phyloP scores from a whole-genome alignment of 2,329 filamentous ascomycete species.

The Beauveria caledonica region DNA sequence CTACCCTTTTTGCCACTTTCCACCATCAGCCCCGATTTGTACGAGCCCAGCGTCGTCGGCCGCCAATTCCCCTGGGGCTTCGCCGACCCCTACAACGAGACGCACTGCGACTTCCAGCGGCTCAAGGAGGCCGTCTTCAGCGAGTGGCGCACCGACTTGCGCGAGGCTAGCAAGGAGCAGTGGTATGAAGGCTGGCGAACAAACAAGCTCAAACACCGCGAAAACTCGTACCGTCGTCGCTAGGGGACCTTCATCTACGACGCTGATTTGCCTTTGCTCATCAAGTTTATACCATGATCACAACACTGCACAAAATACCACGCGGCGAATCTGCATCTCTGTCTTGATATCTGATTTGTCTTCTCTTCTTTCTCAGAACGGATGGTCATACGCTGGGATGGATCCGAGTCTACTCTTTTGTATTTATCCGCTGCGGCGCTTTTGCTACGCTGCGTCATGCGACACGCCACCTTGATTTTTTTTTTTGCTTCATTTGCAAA shows the following conservation, averaged over 20 bases:
- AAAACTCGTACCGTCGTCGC: slow-evolving; percentile 30
- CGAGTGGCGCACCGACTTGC: slow-evolving; percentile 86
- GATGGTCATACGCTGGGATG: neutral
- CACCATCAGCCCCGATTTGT: slow-evolving; percentile 87
- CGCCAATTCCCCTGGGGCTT: slow-evolving; percentile 95
- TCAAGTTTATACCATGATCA: slow-evolving; percentile 7
- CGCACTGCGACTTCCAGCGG: slow-evolving; percentile 88
- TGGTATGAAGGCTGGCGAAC: slow-evolving; percentile 97
- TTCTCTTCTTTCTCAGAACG: neutral
- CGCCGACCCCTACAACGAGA: slow-evolving; percentile 81
- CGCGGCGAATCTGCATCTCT: neutral
- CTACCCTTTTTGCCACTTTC: slow-evolving; percentile 76
- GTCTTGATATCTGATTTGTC: neutral
- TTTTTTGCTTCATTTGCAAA: slow-evolving; percentile 8
- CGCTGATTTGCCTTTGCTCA: slow-evolving; percentile 9
- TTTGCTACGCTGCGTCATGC: neutral
- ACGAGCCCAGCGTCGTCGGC: slow-evolving; percentile 71
- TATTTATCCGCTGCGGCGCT: slow-evolving; percentile 2
- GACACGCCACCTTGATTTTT: neutral
- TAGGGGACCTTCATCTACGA: slow-evolving; percentile 18
- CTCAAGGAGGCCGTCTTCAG: slow-evolving; percentile 87
- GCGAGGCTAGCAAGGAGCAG: slow-evolving; percentile 80
- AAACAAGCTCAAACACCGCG: slow-evolving; percentile 51
- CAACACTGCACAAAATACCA: neutral
- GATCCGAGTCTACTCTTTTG: neutral